Percentiles rank a stretch among this genome's conserved stretches.
phyloP scores from a whole-genome alignment of 2,329 filamentous ascomycete genomes.

The Phaeosphaeriaceae sp. region DNA sequence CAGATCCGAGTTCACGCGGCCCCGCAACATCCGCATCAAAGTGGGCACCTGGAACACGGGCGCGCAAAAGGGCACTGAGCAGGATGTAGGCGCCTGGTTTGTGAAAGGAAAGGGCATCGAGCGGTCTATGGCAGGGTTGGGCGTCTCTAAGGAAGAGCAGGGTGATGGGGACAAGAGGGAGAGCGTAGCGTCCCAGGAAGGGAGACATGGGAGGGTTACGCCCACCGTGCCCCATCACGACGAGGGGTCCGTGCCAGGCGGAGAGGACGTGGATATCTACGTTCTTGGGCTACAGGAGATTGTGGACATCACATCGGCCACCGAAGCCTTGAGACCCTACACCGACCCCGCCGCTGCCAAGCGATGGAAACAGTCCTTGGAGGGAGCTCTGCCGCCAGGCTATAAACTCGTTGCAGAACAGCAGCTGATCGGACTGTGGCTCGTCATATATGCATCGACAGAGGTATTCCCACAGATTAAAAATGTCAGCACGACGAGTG shows the following conservation, averaged over 20 bases:
- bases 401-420: constrained; percentile 81
- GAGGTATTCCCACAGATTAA: constrained; percentile 76
- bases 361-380: constrained; percentile 81
- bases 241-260: constrained; percentile 58
- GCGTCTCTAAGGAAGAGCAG: constrained; percentile 31
- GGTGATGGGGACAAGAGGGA: constrained; percentile 48
- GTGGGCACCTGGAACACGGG: constrained; percentile 97
- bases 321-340: constrained; percentile 79
- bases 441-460: constrained; percentile 86
- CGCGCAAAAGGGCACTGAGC: constrained; percentile 81
- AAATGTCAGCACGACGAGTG: constrained; percentile 79
- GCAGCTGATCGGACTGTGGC: constrained; percentile 83
- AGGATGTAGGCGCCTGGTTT: constrained; percentile 90
- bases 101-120: constrained; percentile 76
- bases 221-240: constrained; percentile 56
- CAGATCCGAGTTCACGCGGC: constrained; percentile 78
- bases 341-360: constrained; percentile 73
- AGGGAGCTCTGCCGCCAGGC: constrained; percentile 74
- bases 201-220: constrained; percentile 51
- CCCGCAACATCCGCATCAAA: constrained; percentile 80
- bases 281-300: constrained; percentile 92
- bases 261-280: constrained; percentile 83
- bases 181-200: constrained; percentile 57
- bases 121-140: constrained; percentile 65
- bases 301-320: constrained; percentile 80